Conservation (phyloP, 352 stramenopile species). For the Globisporangium parvum region DNA sequence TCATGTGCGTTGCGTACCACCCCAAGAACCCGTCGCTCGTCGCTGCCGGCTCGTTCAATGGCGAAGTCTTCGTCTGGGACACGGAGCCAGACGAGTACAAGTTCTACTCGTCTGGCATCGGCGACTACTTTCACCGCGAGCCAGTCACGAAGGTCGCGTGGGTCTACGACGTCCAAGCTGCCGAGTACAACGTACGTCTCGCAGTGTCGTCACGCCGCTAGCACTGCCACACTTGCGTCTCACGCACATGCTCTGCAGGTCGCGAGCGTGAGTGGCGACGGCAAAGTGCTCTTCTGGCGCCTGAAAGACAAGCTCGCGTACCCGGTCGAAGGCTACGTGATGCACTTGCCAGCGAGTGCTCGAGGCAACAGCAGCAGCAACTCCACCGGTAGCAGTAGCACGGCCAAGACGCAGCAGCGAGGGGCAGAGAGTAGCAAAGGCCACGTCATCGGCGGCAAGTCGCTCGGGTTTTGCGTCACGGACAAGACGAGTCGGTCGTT, state of each 20-base stretch:
- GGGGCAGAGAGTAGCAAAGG: not conserved
- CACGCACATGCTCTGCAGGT: constrained; percentile 20
- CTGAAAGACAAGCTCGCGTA: constrained; percentile 83
- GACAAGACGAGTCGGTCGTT: constrained; percentile 75
- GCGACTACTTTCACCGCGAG: constrained; percentile 87
- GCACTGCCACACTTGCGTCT: not conserved
- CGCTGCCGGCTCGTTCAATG: constrained; percentile 82
- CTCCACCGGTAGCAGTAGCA: constrained; percentile 3
- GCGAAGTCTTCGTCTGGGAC: constrained; percentile 83
- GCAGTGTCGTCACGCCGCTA: not conserved
- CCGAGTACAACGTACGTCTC: constrained; percentile 59
- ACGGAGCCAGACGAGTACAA: constrained; percentile 56
- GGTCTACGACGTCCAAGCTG: constrained; percentile 68
- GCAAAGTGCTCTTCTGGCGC: constrained; percentile 83
- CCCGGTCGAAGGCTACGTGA: constrained; percentile 82
- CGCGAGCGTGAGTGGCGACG: constrained; percentile 75
- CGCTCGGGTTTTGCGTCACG: constrained; percentile 50
- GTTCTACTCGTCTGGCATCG: constrained; percentile 71
- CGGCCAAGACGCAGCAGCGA: not conserved
- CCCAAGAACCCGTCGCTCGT: constrained; percentile 77
- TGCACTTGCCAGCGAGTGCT: constrained; percentile 32
- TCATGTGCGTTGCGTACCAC: constrained; percentile 87
- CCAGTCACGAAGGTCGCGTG: constrained; percentile 79
- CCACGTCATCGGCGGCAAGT: constrained; percentile 52
- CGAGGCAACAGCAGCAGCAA: constrained; percentile 10